Evolutionary conservation across 345 rosid genomes (phyloP).

Genomic region (Geranium brycei): DNA sequence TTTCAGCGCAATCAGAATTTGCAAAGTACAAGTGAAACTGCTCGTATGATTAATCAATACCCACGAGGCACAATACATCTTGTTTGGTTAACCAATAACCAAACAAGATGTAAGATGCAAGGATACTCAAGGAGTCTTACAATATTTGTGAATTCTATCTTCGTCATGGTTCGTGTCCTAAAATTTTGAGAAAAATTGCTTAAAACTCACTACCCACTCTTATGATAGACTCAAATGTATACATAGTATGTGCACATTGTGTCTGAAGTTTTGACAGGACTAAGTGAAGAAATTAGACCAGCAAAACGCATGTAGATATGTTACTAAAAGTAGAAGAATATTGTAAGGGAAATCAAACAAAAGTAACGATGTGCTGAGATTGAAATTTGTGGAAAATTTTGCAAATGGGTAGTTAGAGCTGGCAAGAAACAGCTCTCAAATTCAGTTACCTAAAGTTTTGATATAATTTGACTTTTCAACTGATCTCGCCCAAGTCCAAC

Average conservation of each 20-base stretch:
- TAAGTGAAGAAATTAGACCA: neutral
- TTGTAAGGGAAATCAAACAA: neutral
- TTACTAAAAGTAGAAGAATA: neutral
- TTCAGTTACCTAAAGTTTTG: neutral
- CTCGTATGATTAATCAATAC: no score
- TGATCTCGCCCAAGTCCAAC: neutral
- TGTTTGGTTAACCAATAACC: no score
- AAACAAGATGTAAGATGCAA: no score
- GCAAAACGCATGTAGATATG: neutral
- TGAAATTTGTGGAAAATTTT: no score
- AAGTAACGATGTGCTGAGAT: neutral
- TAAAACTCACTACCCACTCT: neutral
- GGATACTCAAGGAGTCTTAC: no score
- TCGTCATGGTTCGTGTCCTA: no score
- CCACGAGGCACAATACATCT: no score
- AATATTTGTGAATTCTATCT: no score
- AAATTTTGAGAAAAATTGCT: no score
- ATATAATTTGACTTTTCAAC: neutral
- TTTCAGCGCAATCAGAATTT: no score
- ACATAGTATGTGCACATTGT: no score
- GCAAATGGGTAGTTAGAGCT: neutral
- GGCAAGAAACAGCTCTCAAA: neutral
- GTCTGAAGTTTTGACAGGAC: neutral
- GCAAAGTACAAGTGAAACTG: no score
- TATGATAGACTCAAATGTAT: neutral